Conservation (phyloP, 805 yeast species). For the Scheffersomyces amazonensis region DNA sequence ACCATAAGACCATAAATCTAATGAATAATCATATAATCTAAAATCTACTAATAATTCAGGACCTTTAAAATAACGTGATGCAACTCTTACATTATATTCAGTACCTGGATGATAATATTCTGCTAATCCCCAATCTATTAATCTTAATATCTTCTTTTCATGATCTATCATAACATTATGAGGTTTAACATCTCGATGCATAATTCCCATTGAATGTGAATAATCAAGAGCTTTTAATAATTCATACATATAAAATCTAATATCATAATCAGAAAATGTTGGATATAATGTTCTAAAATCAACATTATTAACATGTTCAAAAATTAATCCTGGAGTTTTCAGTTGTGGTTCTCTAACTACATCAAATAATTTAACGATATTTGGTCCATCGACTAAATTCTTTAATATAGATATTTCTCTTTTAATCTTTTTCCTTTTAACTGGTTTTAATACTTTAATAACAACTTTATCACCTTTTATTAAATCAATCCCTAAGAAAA, state of each 20-base stretch:
- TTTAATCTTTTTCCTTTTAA: constrained; percentile 87
- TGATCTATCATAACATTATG: constrained; percentile 96
- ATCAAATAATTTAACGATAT: constrained; percentile 71
- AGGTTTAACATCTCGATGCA: constrained; percentile 49
- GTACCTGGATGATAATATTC: constrained; percentile 89
- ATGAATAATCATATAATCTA: constrained; percentile 84
- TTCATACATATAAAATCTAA: constrained; percentile 80
- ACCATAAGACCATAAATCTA: constrained; percentile 93
- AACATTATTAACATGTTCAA: constrained; percentile 78
- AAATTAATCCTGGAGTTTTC: constrained; percentile 85
- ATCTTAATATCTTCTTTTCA: constrained; percentile 59
- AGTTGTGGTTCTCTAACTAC: constrained; percentile 84
- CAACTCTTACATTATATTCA: constrained; percentile 91
- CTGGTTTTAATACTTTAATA: constrained; percentile 90
- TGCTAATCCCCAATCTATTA: constrained; percentile 95
- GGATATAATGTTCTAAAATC: constrained; percentile 89
- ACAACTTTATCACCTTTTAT: constrained; percentile 65
- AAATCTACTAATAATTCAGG: constrained; percentile 87
- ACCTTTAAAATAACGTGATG: constrained; percentile 89
- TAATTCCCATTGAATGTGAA: constrained; percentile 87
- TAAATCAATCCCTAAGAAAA: constrained; percentile 77
- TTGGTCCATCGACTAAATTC: constrained; percentile 81
- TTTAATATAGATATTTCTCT: constrained; percentile 86
- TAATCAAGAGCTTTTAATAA: constrained; percentile 79
- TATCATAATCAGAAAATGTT: constrained; percentile 68